Evolutionary conservation across 306 rosid species (phyloP), one percentile per base, ranked within the genome.

Genomic region (Inga oerstediana): DNA sequence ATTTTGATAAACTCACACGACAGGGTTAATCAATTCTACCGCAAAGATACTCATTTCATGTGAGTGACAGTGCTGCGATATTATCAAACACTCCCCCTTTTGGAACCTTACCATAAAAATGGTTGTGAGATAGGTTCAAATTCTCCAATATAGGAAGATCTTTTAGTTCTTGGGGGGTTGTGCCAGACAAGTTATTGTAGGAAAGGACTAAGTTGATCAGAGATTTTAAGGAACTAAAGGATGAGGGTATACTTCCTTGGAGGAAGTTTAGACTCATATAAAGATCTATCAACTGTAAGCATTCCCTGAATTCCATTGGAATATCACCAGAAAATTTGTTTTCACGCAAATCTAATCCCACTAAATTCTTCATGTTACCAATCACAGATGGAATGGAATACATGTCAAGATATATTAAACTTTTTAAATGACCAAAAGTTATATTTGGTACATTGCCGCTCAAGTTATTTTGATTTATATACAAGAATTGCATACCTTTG

Each of bases 271-370:
- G 8, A 7, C 8, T 3, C 11, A 85, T 7, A 0, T 0, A 0
- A 2, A 85, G 80, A 24, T 16, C 37, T 32, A 45, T 35, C 27
- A 85, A 44, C 8, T 22, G 1, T 3, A 30, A 16, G 56, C 85
- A 85, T 72, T 35, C 54, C 5, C 59, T 58, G 44, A 85, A 68
- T 22, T 72, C 75, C 34, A 2, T 13, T 43, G 86, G 83, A 19
- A 84, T 79, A 52, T 64, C 72, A 49, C 83, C 86, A 73, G 8
- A 49, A 41, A 84, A 65, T 13, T 78, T 73, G 80, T 84, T 84
- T 27, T 3, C 35, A 0, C n/a, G 0, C 5, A 84, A 52, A 79
- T 64, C 0, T 32, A 84, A 74, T 14, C 0, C 20, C 20, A 49
- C 56, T 49, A 49, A 15, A 0, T 49, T 20, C 56, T 49, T 49